A percentile compares a stretch with the other conserved stretches of the same genome.
phyloP scores from a whole-genome alignment of 805 yeast species.

The Candida berthetii region DNA sequence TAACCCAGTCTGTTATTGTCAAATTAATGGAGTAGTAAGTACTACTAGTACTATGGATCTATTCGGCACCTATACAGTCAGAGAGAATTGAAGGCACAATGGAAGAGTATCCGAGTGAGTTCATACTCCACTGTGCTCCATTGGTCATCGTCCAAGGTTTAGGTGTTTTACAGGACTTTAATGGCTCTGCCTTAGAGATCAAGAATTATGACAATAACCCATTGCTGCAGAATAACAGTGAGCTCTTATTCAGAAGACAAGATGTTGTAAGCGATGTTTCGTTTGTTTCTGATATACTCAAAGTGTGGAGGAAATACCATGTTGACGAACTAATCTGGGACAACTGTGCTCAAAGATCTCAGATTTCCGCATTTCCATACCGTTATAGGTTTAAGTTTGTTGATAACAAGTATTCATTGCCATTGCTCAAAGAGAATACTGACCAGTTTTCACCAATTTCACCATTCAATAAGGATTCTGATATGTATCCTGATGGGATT shows the following conservation, averaged over 20 bases:
- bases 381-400: slow-evolving; percentile 26
- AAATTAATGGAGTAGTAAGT: too few relatives aligned
- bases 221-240: background rate
- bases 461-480: slow-evolving; percentile 36
- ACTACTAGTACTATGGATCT: too few relatives aligned
- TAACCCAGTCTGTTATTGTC: too few relatives aligned
- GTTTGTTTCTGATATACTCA: slow-evolving; percentile 19
- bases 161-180: slow-evolving; percentile 12
- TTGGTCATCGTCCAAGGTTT: slow-evolving; percentile 37
- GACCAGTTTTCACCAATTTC: slow-evolving; percentile 27
- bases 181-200: background rate
- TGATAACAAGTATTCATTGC: slow-evolving; percentile 19
- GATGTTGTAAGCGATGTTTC: slow-evolving; percentile 1
- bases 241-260: slow-evolving; percentile 9
- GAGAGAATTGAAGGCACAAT: slow-evolving; percentile 13
- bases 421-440: slow-evolving; percentile 5
- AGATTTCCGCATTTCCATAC: slow-evolving; percentile 14
- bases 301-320: slow-evolving; percentile 22
- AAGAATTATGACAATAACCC: background rate
- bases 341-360: slow-evolving; percentile 16
- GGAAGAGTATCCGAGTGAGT: slow-evolving; percentile 32
- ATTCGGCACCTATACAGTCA: too few relatives aligned
- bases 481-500: slow-evolving; percentile 33
- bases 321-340: slow-evolving; percentile 21
- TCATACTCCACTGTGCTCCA: slow-evolving; percentile 29